These are phyloP conservation scores for Mrakiaceae sp. DNA, from an alignment of 1,284 basidiomycete genomes.

Conservation along the genomic window DNA sequence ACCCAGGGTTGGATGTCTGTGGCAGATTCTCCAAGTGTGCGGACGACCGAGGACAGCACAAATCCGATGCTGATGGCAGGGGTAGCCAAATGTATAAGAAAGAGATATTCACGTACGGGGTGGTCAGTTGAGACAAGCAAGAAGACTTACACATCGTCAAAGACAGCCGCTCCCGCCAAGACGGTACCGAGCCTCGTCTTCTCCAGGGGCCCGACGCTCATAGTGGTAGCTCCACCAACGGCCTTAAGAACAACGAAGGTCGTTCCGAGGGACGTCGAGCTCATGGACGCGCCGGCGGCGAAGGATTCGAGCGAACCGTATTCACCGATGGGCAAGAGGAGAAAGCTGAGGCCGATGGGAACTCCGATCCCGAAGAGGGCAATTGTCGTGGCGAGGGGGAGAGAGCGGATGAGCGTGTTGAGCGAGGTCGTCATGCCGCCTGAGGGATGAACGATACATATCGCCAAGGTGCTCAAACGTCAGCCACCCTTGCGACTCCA, in stretches of 20 bases:
- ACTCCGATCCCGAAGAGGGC: slow-evolving; percentile 40
- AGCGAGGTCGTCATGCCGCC: slow-evolving; percentile 39
- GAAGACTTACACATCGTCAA: slow-evolving; percentile 40
- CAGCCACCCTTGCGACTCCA: too few species aligned
- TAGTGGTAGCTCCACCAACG: background rate
- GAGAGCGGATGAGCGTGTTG: slow-evolving; percentile 33
- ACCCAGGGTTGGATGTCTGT: slow-evolving; percentile 26
- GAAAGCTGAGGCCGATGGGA: slow-evolving; percentile 39
- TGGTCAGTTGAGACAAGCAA: background rate
- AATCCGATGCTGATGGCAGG: slow-evolving; percentile 30
- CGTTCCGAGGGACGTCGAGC: slow-evolving; percentile 46
- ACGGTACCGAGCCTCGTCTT: slow-evolving; percentile 42
- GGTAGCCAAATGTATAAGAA: too few species aligned
- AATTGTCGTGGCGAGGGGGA: slow-evolving; percentile 38
- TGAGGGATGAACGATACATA: background rate
- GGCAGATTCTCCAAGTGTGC: slow-evolving; percentile 28
- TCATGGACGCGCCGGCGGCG: slow-evolving; percentile 43
- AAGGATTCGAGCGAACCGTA: slow-evolving; percentile 40
- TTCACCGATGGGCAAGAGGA: slow-evolving; percentile 35
- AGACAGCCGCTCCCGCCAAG: slow-evolving; percentile 43
- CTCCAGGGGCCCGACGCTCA: slow-evolving; percentile 29
- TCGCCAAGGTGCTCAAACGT: too few species aligned
- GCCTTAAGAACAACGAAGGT: slow-evolving; percentile 41
- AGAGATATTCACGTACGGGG: too few species aligned
- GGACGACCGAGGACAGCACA: slow-evolving; percentile 42